Percentiles rank a stretch among this genome's conserved stretches.
Evolutionary conservation across 2,329 filamentous ascomycete species (phyloP).

Genomic region (Paraphaeosphaeria sporulosa): DNA sequence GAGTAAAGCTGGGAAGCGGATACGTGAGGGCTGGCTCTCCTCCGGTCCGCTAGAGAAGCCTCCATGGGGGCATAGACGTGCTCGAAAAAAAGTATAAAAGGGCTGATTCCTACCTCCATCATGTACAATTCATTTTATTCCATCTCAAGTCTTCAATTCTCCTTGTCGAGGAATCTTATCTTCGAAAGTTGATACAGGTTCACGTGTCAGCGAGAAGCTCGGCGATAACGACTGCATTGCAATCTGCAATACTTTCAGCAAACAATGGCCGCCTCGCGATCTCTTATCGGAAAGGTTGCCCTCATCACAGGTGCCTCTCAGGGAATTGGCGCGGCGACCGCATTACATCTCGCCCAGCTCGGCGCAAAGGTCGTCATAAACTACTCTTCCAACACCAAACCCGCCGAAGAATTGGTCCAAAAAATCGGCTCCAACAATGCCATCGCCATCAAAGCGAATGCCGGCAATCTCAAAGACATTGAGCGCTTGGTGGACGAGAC

Average conservation of each 20-base stretch:
- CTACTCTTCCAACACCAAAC: conserved; percentile 64
- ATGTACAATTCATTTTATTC: background rate
- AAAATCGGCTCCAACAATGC: conserved; percentile 57
- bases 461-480: conserved; percentile 55
- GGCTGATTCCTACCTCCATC: background rate
- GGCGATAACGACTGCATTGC: background rate
- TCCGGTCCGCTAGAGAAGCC: conserved; percentile 1
- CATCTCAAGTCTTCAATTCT: background rate
- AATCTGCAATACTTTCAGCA: background rate
- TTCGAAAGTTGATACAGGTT: background rate
- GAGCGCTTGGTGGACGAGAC: conserved; percentile 59
- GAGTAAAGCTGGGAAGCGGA: background rate
- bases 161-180: no score
- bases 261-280: conserved; percentile 25
- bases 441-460: conserved; percentile 65
- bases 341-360: conserved; percentile 47
- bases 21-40: background rate
- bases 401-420: conserved; percentile 63
- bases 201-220: background rate
- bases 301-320: conserved; percentile 41
- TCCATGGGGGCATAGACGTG: background rate
- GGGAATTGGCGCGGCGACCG: conserved; percentile 41
- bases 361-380: conserved; percentile 58
- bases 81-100: background rate
- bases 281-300: conserved; percentile 37